Percentiles rank a stretch among this genome's conserved stretches.
phyloP scores from a whole-genome alignment of 2,329 filamentous ascomycete species.

The Graphilbum fragrans region DNA sequence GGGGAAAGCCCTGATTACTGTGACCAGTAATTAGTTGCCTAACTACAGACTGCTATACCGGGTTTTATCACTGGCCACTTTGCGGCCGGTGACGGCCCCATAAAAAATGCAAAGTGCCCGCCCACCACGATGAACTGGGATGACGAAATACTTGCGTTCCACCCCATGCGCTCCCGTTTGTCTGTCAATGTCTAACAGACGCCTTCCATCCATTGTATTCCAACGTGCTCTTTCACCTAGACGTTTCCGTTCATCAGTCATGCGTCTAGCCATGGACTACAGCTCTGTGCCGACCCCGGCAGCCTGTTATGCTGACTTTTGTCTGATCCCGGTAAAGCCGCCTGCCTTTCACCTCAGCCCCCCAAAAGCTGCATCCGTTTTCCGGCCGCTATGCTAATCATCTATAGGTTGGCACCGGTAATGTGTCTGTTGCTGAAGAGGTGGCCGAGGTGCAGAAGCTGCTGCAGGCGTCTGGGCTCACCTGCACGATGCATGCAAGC shows the following conservation, averaged over 20 bases:
- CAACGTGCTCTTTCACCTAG: too few species aligned
- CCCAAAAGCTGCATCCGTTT: background rate
- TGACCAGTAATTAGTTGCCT: too few species aligned
- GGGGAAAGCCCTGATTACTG: too few species aligned
- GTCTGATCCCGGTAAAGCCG: conserved; percentile 66
- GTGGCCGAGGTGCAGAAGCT: conserved; percentile 82
- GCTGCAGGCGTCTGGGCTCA: conserved; percentile 67
- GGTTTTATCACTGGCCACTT: background rate
- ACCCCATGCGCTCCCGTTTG: too few species aligned
- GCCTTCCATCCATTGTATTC: too few species aligned
- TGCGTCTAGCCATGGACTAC: conserved; percentile 31
- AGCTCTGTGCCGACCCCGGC: conserved; percentile 49
- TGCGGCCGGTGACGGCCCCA: background rate
- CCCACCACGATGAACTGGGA: too few species aligned
- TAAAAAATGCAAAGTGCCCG: background rate
- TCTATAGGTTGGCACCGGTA: conserved; percentile 63
- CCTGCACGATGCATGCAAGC: conserved; percentile 83
- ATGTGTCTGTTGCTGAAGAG: conserved; percentile 64
- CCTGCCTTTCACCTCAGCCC: background rate
- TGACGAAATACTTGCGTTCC: too few species aligned
- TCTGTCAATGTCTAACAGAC: too few species aligned
- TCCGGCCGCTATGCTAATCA: too few species aligned
- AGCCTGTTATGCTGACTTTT: conserved; percentile 80
- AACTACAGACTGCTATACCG: too few species aligned
- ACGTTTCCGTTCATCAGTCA: too few species aligned